Evolutionary conservation across 2,329 filamentous ascomycete genomes (phyloP).

Genomic region (Penicillium sp.): DNA sequence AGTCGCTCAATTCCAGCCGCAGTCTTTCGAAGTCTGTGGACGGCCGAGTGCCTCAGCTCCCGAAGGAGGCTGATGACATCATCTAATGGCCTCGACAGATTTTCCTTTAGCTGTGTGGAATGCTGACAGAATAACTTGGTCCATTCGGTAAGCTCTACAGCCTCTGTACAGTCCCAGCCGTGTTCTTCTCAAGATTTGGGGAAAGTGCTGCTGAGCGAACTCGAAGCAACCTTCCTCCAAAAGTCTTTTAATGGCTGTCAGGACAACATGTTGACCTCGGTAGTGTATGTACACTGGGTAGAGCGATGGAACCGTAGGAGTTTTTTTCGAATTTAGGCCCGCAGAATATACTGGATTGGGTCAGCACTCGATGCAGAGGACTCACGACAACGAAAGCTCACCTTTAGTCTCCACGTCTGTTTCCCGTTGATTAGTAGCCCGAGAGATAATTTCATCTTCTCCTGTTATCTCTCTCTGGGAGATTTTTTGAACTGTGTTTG

Average conservation of each 20-base stretch:
- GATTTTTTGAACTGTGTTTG: conserved; percentile 2
- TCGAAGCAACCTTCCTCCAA: conserved; percentile 6
- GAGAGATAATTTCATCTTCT: neutral
- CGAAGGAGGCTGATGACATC: conserved; percentile 1
- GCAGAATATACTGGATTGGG: too few relatives aligned
- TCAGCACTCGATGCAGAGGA: too few relatives aligned
- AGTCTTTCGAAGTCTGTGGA: conserved; percentile 11
- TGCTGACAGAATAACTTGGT: conserved; percentile 1
- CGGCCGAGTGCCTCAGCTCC: conserved; percentile 6
- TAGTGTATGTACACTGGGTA: conserved; percentile 9
- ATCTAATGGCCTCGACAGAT: neutral
- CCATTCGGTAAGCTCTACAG: conserved; percentile 5
- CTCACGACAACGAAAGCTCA: neutral
- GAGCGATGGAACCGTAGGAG: conserved; percentile 2
- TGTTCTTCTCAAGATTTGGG: neutral
- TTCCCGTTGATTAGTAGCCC: neutral
- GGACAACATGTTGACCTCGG: conserved; percentile 1
- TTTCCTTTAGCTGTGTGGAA: neutral
- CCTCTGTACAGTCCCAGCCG: conserved; percentile 5
- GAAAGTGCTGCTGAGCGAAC: conserved; percentile 3
- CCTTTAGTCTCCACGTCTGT: neutral
- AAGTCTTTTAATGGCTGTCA: conserved; percentile 1
- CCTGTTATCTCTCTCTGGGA: neutral
- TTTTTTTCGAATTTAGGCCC: neutral
- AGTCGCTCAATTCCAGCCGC: conserved; percentile 6